These are phyloP conservation scores for Boletus sensibilis DNA, from an alignment of 768 basidiomycete genomes.

Conservation along the genomic window DNA sequence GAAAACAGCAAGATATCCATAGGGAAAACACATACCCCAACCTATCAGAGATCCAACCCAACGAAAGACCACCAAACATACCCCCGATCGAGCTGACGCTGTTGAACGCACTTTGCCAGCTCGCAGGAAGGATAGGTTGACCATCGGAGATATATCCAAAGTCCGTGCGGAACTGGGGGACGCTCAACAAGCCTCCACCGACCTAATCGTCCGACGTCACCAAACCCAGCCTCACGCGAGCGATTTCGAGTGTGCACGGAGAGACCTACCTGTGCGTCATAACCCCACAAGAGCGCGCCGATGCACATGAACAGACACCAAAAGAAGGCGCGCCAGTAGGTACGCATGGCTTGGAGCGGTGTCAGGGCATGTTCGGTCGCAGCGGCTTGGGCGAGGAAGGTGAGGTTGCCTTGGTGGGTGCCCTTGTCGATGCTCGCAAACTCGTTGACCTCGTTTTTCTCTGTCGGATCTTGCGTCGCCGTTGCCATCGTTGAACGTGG, in stretches of 20 bases:
- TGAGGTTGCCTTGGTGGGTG: slow-evolving; percentile 7
- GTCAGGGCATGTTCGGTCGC: slow-evolving; percentile 22
- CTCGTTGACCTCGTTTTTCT: slow-evolving; percentile 10
- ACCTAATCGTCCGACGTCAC: slow-evolving; percentile 6
- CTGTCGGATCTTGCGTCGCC: background rate
- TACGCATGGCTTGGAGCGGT: slow-evolving; percentile 19
- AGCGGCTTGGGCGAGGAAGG: slow-evolving; percentile 24
- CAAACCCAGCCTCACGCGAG: background rate
- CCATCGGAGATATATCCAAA: slow-evolving; percentile 17
- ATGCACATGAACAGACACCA: slow-evolving; percentile 29
- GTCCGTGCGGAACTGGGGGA: slow-evolving; percentile 27
- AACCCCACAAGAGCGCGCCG: slow-evolving; percentile 27
- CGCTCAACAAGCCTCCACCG: slow-evolving; percentile 20
- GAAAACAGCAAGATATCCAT: background rate
- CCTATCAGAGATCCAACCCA: slow-evolving; percentile 24
- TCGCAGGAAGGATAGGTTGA: slow-evolving; percentile 20
- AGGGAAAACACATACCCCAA: slow-evolving; percentile 13
- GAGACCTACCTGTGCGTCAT: slow-evolving; percentile 23
- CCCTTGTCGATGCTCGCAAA: slow-evolving; percentile 10
- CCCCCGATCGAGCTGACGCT: slow-evolving; percentile 25
- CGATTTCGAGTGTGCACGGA: background rate
- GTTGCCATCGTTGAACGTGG: slow-evolving; percentile 6
- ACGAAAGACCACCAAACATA: slow-evolving; percentile 26
- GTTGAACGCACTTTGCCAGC: slow-evolving; percentile 31
- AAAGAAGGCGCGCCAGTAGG: slow-evolving; percentile 23